Percentiles rank a stretch among this genome's conserved stretches.
These are phyloP conservation scores for Cokeromyces recurvatus DNA, from an alignment of 371 early-diverging fungal genomes.

Conservation along the genomic window DNA sequence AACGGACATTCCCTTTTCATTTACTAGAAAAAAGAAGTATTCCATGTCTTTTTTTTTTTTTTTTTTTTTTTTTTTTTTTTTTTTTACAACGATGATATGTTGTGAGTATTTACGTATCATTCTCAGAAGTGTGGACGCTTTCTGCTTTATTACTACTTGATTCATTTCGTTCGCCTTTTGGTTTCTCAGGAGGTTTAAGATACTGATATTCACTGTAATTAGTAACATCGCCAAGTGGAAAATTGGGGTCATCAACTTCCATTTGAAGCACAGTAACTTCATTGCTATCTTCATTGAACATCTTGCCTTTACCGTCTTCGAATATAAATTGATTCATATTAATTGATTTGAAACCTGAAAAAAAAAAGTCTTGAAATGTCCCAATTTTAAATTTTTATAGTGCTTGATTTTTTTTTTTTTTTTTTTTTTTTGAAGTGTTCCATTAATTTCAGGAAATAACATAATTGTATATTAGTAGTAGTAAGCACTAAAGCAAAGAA, in stretches of 20 bases:
- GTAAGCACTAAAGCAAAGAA: too few relatives aligned
- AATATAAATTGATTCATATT: too few relatives aligned
- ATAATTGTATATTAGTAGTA: too few relatives aligned
- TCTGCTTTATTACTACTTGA: background rate
- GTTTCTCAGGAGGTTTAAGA: slow-evolving; percentile 2
- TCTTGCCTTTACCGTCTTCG: slow-evolving; percentile 1
- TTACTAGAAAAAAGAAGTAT: background rate
- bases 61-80: too few relatives aligned
- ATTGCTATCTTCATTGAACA: slow-evolving; percentile 2
- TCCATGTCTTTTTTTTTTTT: background rate
- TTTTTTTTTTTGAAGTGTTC: too few relatives aligned
- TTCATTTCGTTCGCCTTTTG: background rate
- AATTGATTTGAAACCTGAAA: too few relatives aligned
- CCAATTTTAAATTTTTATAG: too few relatives aligned
- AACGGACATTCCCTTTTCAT: background rate
- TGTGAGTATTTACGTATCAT: background rate
- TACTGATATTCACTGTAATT: background rate
- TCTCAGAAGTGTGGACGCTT: background rate
- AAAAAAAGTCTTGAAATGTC: too few relatives aligned
- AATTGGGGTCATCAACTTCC: background rate
- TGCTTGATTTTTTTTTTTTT: too few relatives aligned
- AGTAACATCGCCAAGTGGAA: background rate
- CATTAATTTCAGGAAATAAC: too few relatives aligned
- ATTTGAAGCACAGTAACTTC: too few relatives aligned
- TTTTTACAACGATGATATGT: too few relatives aligned